phyloP scores from a whole-genome alignment of 805 yeast species.

The Yarrowia sp. region DNA sequence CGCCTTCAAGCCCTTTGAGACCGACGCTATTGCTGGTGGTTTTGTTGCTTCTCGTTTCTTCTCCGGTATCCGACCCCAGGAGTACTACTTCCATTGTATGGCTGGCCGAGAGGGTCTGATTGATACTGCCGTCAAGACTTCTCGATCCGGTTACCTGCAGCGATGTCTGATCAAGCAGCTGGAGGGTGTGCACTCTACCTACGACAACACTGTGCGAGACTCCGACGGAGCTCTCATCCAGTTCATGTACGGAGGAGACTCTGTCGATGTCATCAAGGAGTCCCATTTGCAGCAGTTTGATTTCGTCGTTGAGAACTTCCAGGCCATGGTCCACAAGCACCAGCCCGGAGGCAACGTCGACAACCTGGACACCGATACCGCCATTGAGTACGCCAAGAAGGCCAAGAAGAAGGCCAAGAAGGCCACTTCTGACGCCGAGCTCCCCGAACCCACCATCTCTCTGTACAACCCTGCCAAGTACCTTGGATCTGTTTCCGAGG shows the following conservation, averaged over 20 bases:
- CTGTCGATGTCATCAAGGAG: conserved; percentile 92
- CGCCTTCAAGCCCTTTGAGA: conserved; percentile 93
- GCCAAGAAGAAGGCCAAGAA: conserved; percentile 68
- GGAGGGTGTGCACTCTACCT: conserved; percentile 93
- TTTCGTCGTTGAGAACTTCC: conserved; percentile 91
- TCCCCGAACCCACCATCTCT: conserved; percentile 85
- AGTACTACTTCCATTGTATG: conserved; percentile 99
- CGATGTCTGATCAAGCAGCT: conserved; percentile 97
- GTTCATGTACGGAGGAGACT: conserved; percentile 97
- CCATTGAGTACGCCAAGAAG: conserved; percentile 81
- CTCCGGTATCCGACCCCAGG: conserved; percentile 97
- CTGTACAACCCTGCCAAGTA: conserved; percentile 87
- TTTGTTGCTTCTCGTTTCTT: conserved; percentile 96
- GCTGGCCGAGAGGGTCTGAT: conserved; percentile 99
- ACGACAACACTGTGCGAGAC: conserved; percentile 95
- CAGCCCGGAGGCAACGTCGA: conserved; percentile 76
- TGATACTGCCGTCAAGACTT: conserved; percentile 98
- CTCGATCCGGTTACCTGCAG: conserved; percentile 97
- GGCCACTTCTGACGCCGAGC: conserved; percentile 55
- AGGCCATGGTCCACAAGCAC: conserved; percentile 82
- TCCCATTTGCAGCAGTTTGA: conserved; percentile 92
- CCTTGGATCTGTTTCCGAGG: conserved; percentile 91
- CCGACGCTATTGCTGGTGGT: conserved; percentile 98
- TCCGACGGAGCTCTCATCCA: conserved; percentile 93
- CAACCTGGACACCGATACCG: conserved; percentile 83